Evolutionary conservation across 352 stramenopile species (phyloP).

Genomic region (Globisporangium canariense): DNA sequence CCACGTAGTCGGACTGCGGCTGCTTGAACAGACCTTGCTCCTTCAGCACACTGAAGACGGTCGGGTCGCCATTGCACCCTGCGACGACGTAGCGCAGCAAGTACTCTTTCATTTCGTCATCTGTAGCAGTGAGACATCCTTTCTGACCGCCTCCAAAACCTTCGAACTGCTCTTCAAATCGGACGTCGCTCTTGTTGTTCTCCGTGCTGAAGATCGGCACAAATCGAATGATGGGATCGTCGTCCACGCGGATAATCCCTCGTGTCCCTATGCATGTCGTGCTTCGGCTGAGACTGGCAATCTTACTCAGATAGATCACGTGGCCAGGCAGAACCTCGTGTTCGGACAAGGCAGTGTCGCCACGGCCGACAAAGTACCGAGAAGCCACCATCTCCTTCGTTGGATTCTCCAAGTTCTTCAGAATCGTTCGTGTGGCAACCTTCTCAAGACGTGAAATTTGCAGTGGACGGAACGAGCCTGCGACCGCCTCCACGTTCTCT

Average conservation of each 20-base stretch:
- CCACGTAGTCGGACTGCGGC: constrained; percentile 55
- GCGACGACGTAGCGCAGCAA: constrained; percentile 57
- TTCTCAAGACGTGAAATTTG: constrained; percentile 44
- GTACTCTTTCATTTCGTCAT: constrained; percentile 68
- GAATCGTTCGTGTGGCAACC: constrained; percentile 38
- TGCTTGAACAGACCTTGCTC: constrained; percentile 44
- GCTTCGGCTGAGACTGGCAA: constrained; percentile 47
- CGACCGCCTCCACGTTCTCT: constrained; percentile 21
- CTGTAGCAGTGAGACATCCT: constrained; percentile 41
- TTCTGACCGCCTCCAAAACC: constrained; percentile 30
- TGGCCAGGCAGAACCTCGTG: constrained; percentile 26
- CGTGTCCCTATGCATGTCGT: constrained; percentile 61
- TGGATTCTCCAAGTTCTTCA: constrained; percentile 28
- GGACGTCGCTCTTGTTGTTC: constrained; percentile 21
- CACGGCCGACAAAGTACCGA: constrained; percentile 43
- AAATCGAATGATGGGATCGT: constrained; percentile 82
- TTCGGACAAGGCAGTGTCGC: constrained; percentile 36
- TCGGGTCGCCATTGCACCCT: constrained; percentile 26
- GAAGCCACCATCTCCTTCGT: constrained; percentile 18
- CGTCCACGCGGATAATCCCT: constrained; percentile 53
- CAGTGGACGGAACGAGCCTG: constrained; percentile 21
- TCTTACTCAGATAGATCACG: constrained; percentile 40
- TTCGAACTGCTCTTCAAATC: constrained; percentile 29
- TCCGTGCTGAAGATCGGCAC: constrained; percentile 50
- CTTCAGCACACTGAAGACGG: constrained; percentile 48